A percentile compares a stretch with the other conserved stretches of the same genome.
Conservation (phyloP, 768 basidiomycete genomes). For the Pleurotus djamor region DNA sequence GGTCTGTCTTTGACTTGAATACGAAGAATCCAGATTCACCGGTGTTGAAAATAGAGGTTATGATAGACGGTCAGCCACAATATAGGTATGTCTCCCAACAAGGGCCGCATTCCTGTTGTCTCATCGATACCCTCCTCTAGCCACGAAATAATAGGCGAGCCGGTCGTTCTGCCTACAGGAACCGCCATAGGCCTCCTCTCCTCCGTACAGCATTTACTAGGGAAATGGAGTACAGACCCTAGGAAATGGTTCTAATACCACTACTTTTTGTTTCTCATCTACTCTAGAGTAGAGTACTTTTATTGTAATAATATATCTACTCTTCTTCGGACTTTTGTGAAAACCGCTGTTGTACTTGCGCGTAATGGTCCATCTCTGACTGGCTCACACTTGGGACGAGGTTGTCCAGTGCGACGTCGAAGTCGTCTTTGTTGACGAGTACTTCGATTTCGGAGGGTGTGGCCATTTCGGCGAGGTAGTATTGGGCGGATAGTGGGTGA, state of each 20-base stretch:
- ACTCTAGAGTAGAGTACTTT: too few species aligned
- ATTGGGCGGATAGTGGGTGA: conserved; percentile 80
- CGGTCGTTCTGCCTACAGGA: conserved; percentile 37
- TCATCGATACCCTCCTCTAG: conserved; percentile 20
- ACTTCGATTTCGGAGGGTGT: conserved; percentile 66
- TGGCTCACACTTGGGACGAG: conserved; percentile 83
- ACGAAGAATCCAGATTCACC: conserved; percentile 53
- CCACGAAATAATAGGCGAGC: conserved; percentile 44
- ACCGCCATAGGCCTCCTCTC: conserved; percentile 47
- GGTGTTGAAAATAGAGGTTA: conserved; percentile 50
- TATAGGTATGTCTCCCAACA: conserved; percentile 46
- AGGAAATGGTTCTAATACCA: conserved; percentile 45
- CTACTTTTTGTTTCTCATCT: too few species aligned
- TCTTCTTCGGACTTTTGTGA: conserved; percentile 26
- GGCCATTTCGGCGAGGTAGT: conserved; percentile 86
- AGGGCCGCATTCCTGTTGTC: not conserved
- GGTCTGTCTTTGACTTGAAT: conserved; percentile 72
- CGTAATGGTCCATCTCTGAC: conserved; percentile 85
- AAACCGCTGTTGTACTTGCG: conserved; percentile 67
- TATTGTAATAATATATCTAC: not conserved
- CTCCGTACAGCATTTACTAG: conserved; percentile 47
- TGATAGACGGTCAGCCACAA: conserved; percentile 54
- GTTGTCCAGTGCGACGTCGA: conserved; percentile 65
- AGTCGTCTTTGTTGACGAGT: conserved; percentile 74
- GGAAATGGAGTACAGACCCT: conserved; percentile 52